These are phyloP conservation scores for Botryosphaeria dothidea DNA, from an alignment of 2,329 filamentous ascomycete genomes.

Conservation along the genomic window DNA sequence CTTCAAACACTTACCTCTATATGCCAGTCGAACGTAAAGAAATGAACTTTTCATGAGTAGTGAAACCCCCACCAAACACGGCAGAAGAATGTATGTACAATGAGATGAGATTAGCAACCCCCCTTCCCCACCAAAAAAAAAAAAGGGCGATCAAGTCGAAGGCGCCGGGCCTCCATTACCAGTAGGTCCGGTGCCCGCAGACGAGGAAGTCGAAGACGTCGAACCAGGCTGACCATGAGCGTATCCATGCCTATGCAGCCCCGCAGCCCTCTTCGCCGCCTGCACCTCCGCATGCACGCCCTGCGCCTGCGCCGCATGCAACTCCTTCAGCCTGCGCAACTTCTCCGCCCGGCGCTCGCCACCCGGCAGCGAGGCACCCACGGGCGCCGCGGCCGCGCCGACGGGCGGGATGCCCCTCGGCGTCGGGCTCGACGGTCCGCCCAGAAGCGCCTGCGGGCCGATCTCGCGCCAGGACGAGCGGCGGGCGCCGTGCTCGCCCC, in stretches of 20 bases:
- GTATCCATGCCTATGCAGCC: not conserved
- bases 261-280: not conserved
- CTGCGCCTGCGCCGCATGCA: conserved; percentile 7
- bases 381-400: not conserved
- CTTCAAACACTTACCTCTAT: not conserved
- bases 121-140: not conserved
- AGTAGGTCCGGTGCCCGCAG: not conserved
- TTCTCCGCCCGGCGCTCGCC: conserved; percentile 9
- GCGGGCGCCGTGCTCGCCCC: conserved; percentile 50
- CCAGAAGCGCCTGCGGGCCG: not conserved
- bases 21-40: not conserved
- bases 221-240: not conserved
- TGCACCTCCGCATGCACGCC: conserved; percentile 12
- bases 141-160: not conserved
- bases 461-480: conserved; percentile 16
- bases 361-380: not conserved
- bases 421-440: not conserved
- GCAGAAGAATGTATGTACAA: not conserved
- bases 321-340: conserved; percentile 2
- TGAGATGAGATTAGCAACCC: not conserved
- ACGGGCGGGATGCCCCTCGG: not conserved
- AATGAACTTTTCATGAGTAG: not conserved
- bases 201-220: no score
- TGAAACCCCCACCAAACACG: not conserved
- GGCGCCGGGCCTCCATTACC: not conserved